These are phyloP conservation scores for Xylariaceae sp. DNA, from an alignment of 2,329 filamentous ascomycete species.

Conservation along the genomic window DNA sequence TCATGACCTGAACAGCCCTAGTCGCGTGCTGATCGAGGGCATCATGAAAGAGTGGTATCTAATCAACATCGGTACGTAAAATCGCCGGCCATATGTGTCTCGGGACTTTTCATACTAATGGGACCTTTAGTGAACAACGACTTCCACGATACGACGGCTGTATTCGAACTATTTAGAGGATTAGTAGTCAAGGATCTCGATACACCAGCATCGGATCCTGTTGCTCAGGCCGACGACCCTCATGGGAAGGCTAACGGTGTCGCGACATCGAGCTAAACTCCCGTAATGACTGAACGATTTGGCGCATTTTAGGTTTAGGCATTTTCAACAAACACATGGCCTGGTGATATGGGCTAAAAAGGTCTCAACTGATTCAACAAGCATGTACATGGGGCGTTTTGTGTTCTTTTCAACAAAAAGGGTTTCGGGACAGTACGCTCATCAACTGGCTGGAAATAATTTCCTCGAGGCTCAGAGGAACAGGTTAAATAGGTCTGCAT, in stretches of 20 bases:
- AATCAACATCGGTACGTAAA: conserved; percentile 77
- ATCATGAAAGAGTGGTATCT: conserved; percentile 91
- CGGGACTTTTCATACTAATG: conserved; percentile 1
- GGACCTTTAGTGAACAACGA: conserved; percentile 80
- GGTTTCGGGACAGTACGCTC: conserved; percentile 25
- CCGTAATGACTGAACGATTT: conserved; percentile 22
- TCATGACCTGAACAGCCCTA: conserved; percentile 69
- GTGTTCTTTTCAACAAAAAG: conserved; percentile 33
- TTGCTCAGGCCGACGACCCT: conserved; percentile 24
- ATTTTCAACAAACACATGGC: conserved; percentile 32
- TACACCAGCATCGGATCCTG: conserved; percentile 26
- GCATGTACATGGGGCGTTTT: conserved; percentile 31
- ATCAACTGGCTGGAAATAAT: conserved; percentile 15
- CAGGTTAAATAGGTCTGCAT: conserved; percentile 30
- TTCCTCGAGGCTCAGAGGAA: conserved; percentile 23
- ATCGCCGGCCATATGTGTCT: not conserved
- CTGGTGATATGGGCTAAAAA: conserved; percentile 10
- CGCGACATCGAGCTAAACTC: conserved; percentile 18
- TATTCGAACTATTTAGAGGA: conserved; percentile 82
- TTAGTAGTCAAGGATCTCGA: conserved; percentile 64
- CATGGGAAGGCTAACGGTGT: conserved; percentile 26
- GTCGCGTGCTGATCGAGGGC: conserved; percentile 70
- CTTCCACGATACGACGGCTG: conserved; percentile 76
- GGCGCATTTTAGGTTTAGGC: conserved; percentile 32
- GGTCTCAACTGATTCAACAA: conserved; percentile 30